A percentile compares a stretch with the other conserved stretches of the same genome.
Conservation (phyloP, 768 basidiomycete genomes). For the Tricholoma matsutake region DNA sequence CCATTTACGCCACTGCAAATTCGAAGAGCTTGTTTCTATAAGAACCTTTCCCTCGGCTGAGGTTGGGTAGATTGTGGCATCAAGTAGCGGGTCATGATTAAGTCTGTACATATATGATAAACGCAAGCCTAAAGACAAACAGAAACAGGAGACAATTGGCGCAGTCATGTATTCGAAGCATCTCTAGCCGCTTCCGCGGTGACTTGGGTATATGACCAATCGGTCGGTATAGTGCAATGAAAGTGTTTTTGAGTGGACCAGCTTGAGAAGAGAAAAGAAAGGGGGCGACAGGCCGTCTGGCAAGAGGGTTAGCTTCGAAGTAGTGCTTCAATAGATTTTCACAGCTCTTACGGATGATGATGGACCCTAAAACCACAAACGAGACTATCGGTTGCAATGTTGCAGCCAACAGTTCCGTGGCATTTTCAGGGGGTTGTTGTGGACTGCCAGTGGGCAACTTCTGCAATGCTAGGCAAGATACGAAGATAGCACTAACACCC, state of each 20-base stretch:
- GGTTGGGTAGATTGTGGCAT: no score
- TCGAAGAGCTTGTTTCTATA: no score
- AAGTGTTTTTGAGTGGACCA: neutral
- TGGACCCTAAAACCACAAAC: slow-evolving; percentile 85
- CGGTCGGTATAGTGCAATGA: no score
- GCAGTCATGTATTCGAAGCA: neutral
- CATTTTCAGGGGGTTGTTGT: slow-evolving; percentile 55
- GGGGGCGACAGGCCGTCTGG: neutral
- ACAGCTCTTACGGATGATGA: slow-evolving; percentile 64
- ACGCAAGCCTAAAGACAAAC: no score
- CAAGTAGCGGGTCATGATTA: no score
- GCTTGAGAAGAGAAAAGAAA: neutral
- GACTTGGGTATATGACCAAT: no score
- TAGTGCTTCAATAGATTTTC: neutral
- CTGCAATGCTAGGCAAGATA: slow-evolving; percentile 68
- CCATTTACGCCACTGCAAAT: no score
- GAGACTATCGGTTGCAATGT: slow-evolving; percentile 80
- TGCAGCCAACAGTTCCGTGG: slow-evolving; percentile 71
- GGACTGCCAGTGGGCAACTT: slow-evolving; percentile 61
- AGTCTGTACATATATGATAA: no score
- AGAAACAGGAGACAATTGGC: no score
- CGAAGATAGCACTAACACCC: slow-evolving; percentile 91
- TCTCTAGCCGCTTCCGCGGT: neutral
- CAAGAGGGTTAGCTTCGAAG: neutral
- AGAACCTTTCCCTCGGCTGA: no score